Conservation (phyloP, 2,329 filamentous ascomycete genomes). For the Byssochlamys sp. region DNA sequence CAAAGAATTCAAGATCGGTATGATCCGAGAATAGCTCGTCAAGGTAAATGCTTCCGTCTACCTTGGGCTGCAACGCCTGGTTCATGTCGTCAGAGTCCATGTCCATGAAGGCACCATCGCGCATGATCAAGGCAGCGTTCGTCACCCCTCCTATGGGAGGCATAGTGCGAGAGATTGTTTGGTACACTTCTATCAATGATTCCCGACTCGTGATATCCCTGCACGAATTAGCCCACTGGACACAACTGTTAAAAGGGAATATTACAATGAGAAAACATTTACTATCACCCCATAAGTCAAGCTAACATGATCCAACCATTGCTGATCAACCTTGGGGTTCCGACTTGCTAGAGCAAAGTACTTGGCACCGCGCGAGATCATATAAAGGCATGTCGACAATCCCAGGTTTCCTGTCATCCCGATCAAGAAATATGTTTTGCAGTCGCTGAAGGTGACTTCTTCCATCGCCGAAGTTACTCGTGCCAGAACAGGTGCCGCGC, state of each 20-base stretch:
- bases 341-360: conserved; percentile 8
- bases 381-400: conserved; percentile 5
- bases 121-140: conserved; percentile 16
- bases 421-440: conserved; percentile 10
- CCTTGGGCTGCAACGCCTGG: conserved; percentile 10
- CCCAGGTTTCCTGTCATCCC: conserved; percentile 9
- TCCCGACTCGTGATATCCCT: conserved; percentile 12
- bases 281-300: conserved; percentile 1
- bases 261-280: conserved; percentile 1
- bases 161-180: conserved; percentile 6
- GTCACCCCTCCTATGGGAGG: conserved; percentile 18
- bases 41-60: conserved; percentile 10
- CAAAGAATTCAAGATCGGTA: conserved; percentile 19
- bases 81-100: conserved; percentile 6
- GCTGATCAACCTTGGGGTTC: conserved; percentile 5
- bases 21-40: conserved; percentile 13
- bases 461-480: conserved; percentile 1
- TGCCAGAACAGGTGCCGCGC: conserved; percentile 1
- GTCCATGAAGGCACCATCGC: conserved; percentile 9
- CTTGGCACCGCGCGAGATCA: conserved; percentile 6
- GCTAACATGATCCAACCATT: conserved; percentile 4
- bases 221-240: not conserved
- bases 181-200: conserved; percentile 1
- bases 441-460: not conserved
- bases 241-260: not conserved